A percentile compares a stretch with the other conserved stretches of the same genome.
Conservation (phyloP, 2,329 filamentous ascomycete species). For the Lasiodiplodia hormozganensis region DNA sequence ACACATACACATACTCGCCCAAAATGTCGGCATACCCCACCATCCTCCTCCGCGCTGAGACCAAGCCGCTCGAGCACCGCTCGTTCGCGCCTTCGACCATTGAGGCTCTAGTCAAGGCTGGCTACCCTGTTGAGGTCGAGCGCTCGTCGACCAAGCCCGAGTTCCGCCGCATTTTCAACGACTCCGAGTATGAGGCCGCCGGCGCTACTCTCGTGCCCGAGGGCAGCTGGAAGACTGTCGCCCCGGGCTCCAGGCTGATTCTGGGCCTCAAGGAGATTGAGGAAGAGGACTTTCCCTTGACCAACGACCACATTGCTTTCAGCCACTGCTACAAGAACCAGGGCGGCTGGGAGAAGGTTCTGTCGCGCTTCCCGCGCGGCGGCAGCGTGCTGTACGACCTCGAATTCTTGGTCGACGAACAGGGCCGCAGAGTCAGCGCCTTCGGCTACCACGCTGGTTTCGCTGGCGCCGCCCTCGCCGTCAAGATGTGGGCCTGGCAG, state of each 20-base stretch:
- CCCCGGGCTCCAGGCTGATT: constrained; percentile 48
- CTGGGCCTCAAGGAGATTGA: constrained; percentile 52
- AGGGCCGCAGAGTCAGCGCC: constrained; percentile 73
- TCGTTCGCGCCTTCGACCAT: constrained; percentile 49
- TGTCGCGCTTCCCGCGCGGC: constrained; percentile 79
- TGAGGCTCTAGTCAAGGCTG: constrained; percentile 49
- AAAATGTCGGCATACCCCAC: constrained; percentile 41
- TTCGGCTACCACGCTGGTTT: constrained; percentile 65
- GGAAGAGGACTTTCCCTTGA: constrained; percentile 46
- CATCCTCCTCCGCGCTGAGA: constrained; percentile 51
- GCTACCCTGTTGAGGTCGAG: constrained; percentile 50
- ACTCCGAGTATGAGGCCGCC: constrained; percentile 47
- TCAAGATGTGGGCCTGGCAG: constrained; percentile 82
- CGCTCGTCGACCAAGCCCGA: constrained; percentile 47
- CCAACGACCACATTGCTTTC: constrained; percentile 51
- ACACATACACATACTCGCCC: background rate
- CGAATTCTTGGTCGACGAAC: constrained; percentile 81
- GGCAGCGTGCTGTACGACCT: constrained; percentile 82
- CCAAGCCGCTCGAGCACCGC: constrained; percentile 50
- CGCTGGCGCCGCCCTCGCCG: constrained; percentile 55
- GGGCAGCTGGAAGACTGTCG: constrained; percentile 46
- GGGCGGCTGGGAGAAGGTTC: constrained; percentile 72
- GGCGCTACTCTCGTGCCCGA: constrained; percentile 48
- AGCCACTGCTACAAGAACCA: constrained; percentile 53
- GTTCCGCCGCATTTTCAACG: constrained; percentile 50